Base-by-base conservation (phyloP, 768 basidiomycete species). In the Boletus fagicola region DNA sequence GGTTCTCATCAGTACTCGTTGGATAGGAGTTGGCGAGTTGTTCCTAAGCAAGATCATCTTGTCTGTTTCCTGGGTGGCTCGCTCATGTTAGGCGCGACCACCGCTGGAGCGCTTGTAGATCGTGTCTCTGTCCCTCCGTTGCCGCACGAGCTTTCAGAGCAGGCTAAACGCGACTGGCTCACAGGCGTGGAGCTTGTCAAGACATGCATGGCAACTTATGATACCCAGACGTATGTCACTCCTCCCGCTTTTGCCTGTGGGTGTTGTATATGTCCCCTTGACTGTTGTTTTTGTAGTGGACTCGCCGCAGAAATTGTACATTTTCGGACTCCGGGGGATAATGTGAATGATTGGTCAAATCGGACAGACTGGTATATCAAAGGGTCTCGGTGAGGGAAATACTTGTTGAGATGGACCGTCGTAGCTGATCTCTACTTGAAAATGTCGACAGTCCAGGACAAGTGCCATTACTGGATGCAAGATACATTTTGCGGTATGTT, bases 21-120 rank as follows among this genome's bases (percentile, higher is more conserved):
- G 51, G 16, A 30, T 62, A 91, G 90, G 26, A 74, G 76, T 35
- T 94, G 92, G 92, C 80, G 82, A 18, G 75, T 90, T 28, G 79
- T 79, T 11, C 90, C 90, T 11, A 96, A 97, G 69, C 95, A 98
- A 76, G 95, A 98, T 68, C 95, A 97, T 69, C 83, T 98, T 35
- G 94, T 91, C 4, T 98, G 95, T 74, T 98, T 97, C 83, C 76
- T 98, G 35, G 93, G 88, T 20, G 95, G 94, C 4, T 91, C 91
- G 1, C 82, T 98, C 54, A 85, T 98, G 80, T 82, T 98, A 3
- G 94, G 95, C 13, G 90, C 92, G 15, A 90, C 89, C 3, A 82
- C 77, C 2, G 75, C 84, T 3, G 87, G 88, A 50, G 80, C 87
- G 0, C 57, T 78, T 18, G 73, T 71, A 4, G 68, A 78, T 11